phyloP scores from a whole-genome alignment of 108 stramenopile genomes.

The Pseudonitzschia multiseries region DNA sequence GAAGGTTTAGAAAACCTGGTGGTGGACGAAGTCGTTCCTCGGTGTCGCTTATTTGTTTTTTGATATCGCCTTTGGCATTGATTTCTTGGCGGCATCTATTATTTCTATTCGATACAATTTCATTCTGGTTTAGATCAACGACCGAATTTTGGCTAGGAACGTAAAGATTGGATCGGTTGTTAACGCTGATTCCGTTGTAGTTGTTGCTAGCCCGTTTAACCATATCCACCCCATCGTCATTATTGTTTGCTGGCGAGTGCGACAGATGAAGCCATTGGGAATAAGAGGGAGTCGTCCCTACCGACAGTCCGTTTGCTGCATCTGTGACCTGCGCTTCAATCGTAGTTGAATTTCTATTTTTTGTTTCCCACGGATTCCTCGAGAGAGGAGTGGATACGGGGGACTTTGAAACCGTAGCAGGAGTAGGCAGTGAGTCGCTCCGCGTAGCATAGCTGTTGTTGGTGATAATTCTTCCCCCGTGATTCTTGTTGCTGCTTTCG shows the following conservation, averaged over 20 bases:
- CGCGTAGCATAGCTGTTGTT: background rate
- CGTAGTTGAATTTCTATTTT: background rate
- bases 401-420: background rate
- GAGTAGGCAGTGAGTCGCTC: background rate
- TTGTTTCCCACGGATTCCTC: constrained; percentile 29
- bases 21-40: background rate
- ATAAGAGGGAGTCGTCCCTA: background rate
- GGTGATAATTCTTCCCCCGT: background rate
- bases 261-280: background rate
- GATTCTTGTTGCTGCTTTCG: constrained; percentile 23
- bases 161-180: constrained; percentile 2
- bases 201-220: background rate
- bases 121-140: background rate
- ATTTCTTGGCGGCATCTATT: background rate
- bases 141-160: background rate
- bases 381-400: constrained; percentile 15
- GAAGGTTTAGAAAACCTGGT: constrained; percentile 4
- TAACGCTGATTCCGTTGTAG: background rate
- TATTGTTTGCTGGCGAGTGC: background rate
- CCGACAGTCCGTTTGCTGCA: background rate
- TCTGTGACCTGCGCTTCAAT: background rate
- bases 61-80: background rate
- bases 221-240: background rate
- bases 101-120: background rate
- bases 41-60: background rate